Evolutionary conservation across 345 rosid genomes (phyloP), one percentile per base, ranked within the genome.

Genomic region (Rubroshorea leprosula): DNA sequence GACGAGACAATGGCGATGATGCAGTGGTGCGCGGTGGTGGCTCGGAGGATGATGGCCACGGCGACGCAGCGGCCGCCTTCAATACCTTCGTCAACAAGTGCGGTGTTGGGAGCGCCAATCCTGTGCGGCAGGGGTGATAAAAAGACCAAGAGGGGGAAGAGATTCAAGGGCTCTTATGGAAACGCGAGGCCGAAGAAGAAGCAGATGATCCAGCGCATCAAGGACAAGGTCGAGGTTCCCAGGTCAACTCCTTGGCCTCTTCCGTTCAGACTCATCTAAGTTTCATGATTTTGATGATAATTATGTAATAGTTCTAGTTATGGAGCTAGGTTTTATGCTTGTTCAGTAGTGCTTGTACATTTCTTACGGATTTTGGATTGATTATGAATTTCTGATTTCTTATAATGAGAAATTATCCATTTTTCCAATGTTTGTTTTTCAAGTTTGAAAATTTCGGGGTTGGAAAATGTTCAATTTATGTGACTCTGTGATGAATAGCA

Each of bases 211-310:
- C 88, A 90, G 68, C 79, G 99, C 4, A 75, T 90, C 71, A 89
- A 93, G 66, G 99, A 89, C 52, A 93, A 68, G 74, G 79, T 83
- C 14, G 97, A 94, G 72, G 80, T 90, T 25, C 99, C 97, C 73
- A 87, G 92, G 84, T 90, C 97, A 31, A 94, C 96, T 51, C 97
- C 99, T 38, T 94, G 96, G 99, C 99, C 97, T 72, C 95, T 90
- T 25, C 96, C 96, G 67, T 94, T 93, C 84, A 93, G 87, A 83
- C 89, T 93, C 80, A 85, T 89, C 62, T 93, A 72, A 76, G 45
- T 50, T 35, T 0, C 23, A 22, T 11, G 3, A 8, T 53, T 7
- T 27, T 29, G 16, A 18, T 13, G 16, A 25, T 13, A 23, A 14
- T 54, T 17, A 9, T 53, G 45, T 54, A 31, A 11, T 19, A 4